Conservation (phyloP, 2,329 filamentous ascomycete species). For the Colletotrichum sp. region DNA sequence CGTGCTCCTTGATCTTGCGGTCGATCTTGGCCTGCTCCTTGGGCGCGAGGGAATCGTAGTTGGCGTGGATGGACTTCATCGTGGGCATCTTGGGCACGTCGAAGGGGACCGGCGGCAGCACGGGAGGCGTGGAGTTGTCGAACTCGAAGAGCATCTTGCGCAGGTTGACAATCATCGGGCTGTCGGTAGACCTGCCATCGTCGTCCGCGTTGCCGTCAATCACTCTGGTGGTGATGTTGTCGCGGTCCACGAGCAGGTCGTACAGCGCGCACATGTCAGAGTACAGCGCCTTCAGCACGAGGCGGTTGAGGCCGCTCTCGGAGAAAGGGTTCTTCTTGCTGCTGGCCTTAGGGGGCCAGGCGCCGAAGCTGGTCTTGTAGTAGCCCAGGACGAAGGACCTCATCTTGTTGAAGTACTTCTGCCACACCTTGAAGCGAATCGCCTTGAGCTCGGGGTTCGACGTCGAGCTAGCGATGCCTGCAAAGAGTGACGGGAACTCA, state of each 20-base stretch:
- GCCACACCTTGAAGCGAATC: constrained; percentile 87
- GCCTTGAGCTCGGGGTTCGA: constrained; percentile 77
- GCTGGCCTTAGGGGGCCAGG: constrained; percentile 89
- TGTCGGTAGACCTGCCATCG: constrained; percentile 48
- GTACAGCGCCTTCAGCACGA: constrained; percentile 83
- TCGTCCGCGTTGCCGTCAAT: constrained; percentile 66
- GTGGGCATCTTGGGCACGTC: constrained; percentile 82
- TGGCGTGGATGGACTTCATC: constrained; percentile 68
- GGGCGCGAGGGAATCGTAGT: constrained; percentile 66
- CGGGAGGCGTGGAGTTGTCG: constrained; percentile 86
- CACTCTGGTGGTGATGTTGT: constrained; percentile 77
- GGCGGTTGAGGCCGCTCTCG: constrained; percentile 83
- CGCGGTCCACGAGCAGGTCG: constrained; percentile 85
- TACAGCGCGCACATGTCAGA: constrained; percentile 86
- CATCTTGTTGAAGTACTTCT: constrained; percentile 74
- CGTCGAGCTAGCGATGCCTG: constrained; percentile 85
- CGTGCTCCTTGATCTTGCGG: constrained; percentile 77
- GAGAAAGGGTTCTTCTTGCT: constrained; percentile 92
- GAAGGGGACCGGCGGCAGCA: constrained; percentile 89
- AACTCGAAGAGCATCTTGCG: constrained; percentile 85
- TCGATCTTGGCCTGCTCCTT: constrained; percentile 80
- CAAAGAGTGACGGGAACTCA: constrained; percentile 88
- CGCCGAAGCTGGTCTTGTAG: constrained; percentile 64
- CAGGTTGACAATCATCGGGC: constrained; percentile 72
- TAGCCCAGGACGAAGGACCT: constrained; percentile 75